phyloP scores from a whole-genome alignment of 2,329 filamentous ascomycete species.

The Sporothrix inflata region DNA sequence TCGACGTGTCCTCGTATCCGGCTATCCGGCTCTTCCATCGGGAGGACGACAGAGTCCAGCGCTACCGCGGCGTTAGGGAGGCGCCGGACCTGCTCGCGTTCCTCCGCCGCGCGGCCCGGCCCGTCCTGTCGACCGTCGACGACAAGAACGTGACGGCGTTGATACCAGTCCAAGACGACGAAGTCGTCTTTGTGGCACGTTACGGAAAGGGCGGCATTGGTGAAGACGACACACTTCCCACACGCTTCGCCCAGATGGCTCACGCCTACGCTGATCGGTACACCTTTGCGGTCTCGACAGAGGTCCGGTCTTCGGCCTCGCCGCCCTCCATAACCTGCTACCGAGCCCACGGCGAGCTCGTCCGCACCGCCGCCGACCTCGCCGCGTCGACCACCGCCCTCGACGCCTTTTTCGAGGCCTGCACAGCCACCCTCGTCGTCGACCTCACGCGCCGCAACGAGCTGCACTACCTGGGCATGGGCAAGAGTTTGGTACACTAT shows the following conservation, averaged over 20 bases:
- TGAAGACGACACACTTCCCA: conserved; percentile 38
- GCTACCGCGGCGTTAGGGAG: conserved; percentile 51
- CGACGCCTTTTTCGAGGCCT: conserved; percentile 45
- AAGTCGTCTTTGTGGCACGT: conserved; percentile 49
- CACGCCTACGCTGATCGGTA: conserved; percentile 45
- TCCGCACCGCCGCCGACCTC: conserved; percentile 41
- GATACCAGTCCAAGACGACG: conserved; percentile 46
- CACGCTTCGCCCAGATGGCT: conserved; percentile 43
- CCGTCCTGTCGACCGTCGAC: conserved; percentile 39
- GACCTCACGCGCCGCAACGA: conserved; percentile 53
- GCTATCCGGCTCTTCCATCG: conserved; percentile 49
- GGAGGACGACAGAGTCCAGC: conserved; percentile 38
- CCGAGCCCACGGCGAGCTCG: conserved; percentile 46
- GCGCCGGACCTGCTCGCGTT: conserved; percentile 35
- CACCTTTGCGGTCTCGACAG: conserved; percentile 46
- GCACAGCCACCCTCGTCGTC: conserved; percentile 47
- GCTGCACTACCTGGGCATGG: conserved; percentile 38
- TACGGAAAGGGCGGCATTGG: conserved; percentile 36
- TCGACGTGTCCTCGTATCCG: conserved; percentile 51
- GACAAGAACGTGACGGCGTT: conserved; percentile 41
- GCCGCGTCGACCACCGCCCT: conserved; percentile 40
- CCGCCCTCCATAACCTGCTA: conserved; percentile 42
- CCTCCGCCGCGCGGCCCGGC: conserved; percentile 38
- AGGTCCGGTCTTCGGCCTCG: conserved; percentile 24
- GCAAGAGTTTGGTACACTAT: conserved; percentile 42